Evolutionary conservation across 805 yeast genomes (phyloP).

Genomic region (Metschnikowia sp.): DNA sequence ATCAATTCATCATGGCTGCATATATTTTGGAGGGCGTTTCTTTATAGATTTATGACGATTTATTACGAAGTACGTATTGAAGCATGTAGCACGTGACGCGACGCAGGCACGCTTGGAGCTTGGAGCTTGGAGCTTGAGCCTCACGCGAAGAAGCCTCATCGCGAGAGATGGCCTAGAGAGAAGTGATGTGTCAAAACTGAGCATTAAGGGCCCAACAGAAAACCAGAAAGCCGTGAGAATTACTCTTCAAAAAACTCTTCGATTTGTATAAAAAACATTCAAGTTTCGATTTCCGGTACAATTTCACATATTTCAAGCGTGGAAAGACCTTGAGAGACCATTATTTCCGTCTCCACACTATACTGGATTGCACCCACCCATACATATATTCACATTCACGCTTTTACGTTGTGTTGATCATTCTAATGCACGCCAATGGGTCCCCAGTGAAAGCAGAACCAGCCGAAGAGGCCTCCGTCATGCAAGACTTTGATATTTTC

Average conservation of each 20-base stretch:
- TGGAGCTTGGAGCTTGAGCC: slow-evolving; percentile 1
- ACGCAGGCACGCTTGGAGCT: neutral
- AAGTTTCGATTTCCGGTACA: too few relatives aligned
- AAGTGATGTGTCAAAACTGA: neutral
- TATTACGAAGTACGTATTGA: too few relatives aligned
- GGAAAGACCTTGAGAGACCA: too few relatives aligned
- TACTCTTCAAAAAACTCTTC: too few relatives aligned
- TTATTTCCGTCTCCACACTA: too few relatives aligned
- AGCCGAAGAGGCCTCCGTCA: neutral
- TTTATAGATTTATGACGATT: neutral
- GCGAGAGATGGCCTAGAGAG: slow-evolving; percentile 6
- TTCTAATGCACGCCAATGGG: neutral
- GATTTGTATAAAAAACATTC: too few relatives aligned
- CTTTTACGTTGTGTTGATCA: too few relatives aligned
- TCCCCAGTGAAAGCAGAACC: slow-evolving; percentile 1
- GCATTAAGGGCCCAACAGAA: too few relatives aligned
- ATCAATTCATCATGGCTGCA: slow-evolving; percentile 2
- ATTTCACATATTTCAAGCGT: too few relatives aligned
- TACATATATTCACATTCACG: too few relatives aligned
- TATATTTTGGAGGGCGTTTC: slow-evolving; percentile 2
- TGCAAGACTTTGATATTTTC: slow-evolving; percentile 10
- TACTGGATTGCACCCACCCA: too few relatives aligned
- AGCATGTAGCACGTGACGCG: slow-evolving; percentile 4
- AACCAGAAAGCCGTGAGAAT: too few relatives aligned
- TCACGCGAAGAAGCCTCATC: slow-evolving; percentile 10